Conservation (phyloP, 1,284 basidiomycete genomes). For the Pyrrhoderma lamaoense region DNA sequence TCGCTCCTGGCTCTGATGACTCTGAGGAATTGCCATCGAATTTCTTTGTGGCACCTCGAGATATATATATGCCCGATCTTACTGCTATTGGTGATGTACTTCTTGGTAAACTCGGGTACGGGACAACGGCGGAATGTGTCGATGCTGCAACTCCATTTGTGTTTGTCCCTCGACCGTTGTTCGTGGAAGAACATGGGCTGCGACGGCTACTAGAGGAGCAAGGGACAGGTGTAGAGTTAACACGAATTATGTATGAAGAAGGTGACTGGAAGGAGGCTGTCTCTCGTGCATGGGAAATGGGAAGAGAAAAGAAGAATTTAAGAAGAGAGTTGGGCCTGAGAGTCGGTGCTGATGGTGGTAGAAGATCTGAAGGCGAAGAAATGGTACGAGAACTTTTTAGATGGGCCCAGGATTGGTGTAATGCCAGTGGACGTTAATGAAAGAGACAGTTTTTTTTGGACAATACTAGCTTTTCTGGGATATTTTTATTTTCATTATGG, state of each 20-base stretch:
- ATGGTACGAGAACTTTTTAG: constrained; percentile 45
- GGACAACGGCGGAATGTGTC: constrained; percentile 65
- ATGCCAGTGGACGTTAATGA: too few relatives aligned
- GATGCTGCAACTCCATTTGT: constrained; percentile 68
- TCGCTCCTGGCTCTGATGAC: constrained; percentile 47
- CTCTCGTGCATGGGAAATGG: constrained; percentile 44
- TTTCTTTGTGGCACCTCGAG: constrained; percentile 68
- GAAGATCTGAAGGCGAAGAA: constrained; percentile 37
- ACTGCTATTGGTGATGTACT: constrained; percentile 69
- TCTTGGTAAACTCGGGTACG: constrained; percentile 70
- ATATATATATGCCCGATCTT: constrained; percentile 76
- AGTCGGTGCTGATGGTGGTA: constrained; percentile 33
- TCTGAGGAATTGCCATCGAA: constrained; percentile 47
- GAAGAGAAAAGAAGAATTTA: constrained; percentile 36
- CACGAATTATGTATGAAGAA: constrained; percentile 53
- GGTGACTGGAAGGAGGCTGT: constrained; percentile 62
- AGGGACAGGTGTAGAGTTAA: constrained; percentile 60
- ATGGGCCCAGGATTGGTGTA: constrained; percentile 34
- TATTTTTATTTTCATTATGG: too few relatives aligned
- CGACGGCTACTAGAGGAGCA: constrained; percentile 51
- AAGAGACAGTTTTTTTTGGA: too few relatives aligned
- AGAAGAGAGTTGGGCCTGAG: constrained; percentile 31
- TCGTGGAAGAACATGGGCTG: constrained; percentile 73
- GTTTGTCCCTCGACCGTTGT: constrained; percentile 67
- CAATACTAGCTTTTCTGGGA: too few relatives aligned